Evolutionary conservation across 1,139 yeast genomes (phyloP), one percentile per base, ranked within the genome.

Genomic region (Candida anutae): DNA sequence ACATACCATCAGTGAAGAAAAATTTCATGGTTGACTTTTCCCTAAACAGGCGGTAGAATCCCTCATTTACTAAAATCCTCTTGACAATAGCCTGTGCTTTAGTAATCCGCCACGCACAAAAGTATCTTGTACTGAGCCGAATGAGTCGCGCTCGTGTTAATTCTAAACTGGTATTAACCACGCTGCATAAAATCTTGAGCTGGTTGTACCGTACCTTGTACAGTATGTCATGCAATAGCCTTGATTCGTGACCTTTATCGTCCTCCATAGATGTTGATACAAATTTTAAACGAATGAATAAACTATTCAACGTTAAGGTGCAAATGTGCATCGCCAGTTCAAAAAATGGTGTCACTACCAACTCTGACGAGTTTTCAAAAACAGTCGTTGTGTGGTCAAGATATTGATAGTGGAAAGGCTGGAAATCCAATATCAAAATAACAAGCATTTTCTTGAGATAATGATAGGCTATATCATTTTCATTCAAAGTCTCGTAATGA

Each of bases 21-120:
- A 15, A 14, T 25, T 6, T 18, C 15, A 4, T 4, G 6, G 13
- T 20, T 15, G 15, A 10, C 9, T 8, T 14, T 14, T 12, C 15
- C 13, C 8, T 17, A 6, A 6, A 3, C n/a, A 5, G 34, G 32
- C 16, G 6, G 16, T 33, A 41, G 16, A 40, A 29, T 16, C 34
- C 34, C 2, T 25, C 28, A 13, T 26, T 34, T 3, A 16, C 23
- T n/a, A 36, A 32, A 8, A 39, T 21, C 10, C 30, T 23, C 9
- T 25, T 21, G 20, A 41, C 32, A 18, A 33, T 33, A n/a, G 18
- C 27, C 23, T 64, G 71, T 3, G 64, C 62, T 32, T 66, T 69
- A 22, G 64, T 56, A n/a, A 62, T 52, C 39, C 66, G 54, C 77
- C 76, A 69, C 0, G 75, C 73, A 41, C 59, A 61, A 39, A 62